Evolutionary conservation across 2,329 filamentous ascomycete species (phyloP).

Genomic region (Paecilomyces fulvus): DNA sequence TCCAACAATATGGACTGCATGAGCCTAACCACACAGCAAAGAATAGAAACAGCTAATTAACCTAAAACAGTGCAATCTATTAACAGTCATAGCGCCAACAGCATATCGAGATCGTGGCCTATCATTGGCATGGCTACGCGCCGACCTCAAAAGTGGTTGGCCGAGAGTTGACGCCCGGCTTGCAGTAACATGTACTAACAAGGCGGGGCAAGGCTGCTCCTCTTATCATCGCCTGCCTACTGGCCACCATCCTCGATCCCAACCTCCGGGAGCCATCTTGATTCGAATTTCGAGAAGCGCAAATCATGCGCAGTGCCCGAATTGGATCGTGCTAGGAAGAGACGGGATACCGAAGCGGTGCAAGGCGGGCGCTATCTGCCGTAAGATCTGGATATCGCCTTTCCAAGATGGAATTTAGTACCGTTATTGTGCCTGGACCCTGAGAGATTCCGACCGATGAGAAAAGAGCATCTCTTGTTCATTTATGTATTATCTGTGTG

Average conservation of each 20-base stretch:
- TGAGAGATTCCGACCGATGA: background rate
- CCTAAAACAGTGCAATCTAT: background rate
- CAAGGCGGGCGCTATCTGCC: background rate
- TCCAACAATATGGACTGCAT: background rate
- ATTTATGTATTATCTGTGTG: background rate
- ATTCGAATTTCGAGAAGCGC: background rate
- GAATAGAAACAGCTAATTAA: constrained; percentile 5
- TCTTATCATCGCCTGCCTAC: background rate
- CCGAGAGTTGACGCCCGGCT: background rate
- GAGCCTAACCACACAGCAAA: constrained; percentile 1
- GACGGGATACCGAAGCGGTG: background rate
- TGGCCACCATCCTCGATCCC: background rate
- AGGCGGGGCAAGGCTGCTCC: background rate
- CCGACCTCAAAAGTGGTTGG: background rate
- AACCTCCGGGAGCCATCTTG: background rate
- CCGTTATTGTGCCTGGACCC: background rate
- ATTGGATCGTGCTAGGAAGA: background rate
- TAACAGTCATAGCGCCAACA: background rate
- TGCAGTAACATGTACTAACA: background rate
- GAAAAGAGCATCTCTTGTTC: background rate
- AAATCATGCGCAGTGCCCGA: background rate
- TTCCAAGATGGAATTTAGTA: background rate
- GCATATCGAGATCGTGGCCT: background rate
- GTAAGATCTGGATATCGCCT: background rate
- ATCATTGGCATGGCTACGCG: background rate